Conservation (phyloP, 768 basidiomycete genomes). For the Thelephora aurantiotincta region DNA sequence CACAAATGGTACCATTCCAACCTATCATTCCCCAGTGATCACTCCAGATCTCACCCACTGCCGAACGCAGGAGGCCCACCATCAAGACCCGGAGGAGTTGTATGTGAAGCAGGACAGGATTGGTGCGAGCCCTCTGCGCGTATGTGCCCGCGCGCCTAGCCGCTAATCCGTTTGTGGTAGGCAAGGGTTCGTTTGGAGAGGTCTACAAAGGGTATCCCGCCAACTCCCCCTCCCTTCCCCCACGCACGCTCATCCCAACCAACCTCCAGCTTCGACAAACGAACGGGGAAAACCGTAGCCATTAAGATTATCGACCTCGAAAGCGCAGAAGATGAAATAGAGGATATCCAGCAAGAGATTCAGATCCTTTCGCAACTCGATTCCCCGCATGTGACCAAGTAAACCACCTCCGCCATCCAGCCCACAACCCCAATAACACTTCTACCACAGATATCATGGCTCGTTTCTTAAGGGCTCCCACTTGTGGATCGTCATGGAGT, state of each 20-base stretch:
- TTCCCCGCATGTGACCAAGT: slow-evolving; percentile 94
- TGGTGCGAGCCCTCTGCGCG: slow-evolving; percentile 34
- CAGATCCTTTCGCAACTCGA: slow-evolving; percentile 95
- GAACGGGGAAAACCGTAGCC: slow-evolving; percentile 92
- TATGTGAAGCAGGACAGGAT: slow-evolving; percentile 97
- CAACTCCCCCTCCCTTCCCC: slow-evolving; percentile 4
- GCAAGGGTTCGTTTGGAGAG: slow-evolving; percentile 97
- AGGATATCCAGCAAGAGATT: slow-evolving; percentile 98
- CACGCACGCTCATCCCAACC: slow-evolving; percentile 2
- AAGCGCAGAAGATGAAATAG: slow-evolving; percentile 98
- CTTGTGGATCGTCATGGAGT: slow-evolving; percentile 99
- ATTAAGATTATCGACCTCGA: slow-evolving; percentile 99
- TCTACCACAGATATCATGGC: slow-evolving; percentile 68
- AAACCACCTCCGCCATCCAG: slow-evolving; percentile 20
- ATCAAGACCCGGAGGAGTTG: slow-evolving; percentile 89
- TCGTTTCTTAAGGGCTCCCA: slow-evolving; percentile 91
- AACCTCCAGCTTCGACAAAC: slow-evolving; percentile 69
- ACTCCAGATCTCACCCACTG: slow-evolving; percentile 4
- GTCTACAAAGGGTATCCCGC: slow-evolving; percentile 87
- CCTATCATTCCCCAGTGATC: slow-evolving; percentile 2
- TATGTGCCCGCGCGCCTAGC: not conserved
- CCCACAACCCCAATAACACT: slow-evolving; percentile 4
- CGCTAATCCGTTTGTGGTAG: slow-evolving; percentile 24
- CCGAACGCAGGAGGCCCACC: slow-evolving; percentile 39
- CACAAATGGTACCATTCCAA: slow-evolving; percentile 13